phyloP scores from a whole-genome alignment of 352 stramenopile genomes.

The Pythium biforme region DNA sequence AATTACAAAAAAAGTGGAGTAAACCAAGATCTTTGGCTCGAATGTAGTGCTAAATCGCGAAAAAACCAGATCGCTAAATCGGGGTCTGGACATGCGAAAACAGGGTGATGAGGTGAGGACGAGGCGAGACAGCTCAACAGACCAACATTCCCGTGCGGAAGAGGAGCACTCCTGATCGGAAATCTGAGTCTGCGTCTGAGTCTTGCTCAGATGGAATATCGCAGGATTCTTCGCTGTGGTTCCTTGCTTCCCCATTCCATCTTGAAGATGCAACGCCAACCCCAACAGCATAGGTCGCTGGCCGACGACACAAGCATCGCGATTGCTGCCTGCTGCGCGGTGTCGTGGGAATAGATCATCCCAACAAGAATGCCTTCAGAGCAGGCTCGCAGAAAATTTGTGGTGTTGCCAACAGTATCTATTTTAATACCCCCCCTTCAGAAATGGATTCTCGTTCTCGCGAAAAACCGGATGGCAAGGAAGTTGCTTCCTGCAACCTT shows the following conservation, averaged over 20 bases:
- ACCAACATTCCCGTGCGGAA: constrained; percentile 18
- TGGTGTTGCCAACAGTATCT: not conserved
- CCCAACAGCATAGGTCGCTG: too few species aligned
- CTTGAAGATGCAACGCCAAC: constrained; percentile 6
- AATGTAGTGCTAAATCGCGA: too few species aligned
- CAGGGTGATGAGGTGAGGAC: constrained; percentile 11
- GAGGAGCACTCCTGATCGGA: constrained; percentile 18
- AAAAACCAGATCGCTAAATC: not conserved
- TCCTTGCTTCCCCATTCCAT: not conserved
- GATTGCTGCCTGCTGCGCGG: too few species aligned
- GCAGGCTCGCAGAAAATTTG: too few species aligned
- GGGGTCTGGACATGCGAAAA: not conserved
- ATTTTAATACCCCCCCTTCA: not conserved
- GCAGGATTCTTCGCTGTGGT: constrained; percentile 16
- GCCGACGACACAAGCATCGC: too few species aligned
- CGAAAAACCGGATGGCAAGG: constrained; percentile 6
- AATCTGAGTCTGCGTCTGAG: constrained; percentile 21
- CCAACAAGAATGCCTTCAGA: too few species aligned
- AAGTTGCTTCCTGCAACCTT: constrained; percentile 18
- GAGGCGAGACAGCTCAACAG: constrained; percentile 6
- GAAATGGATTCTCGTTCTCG: not conserved
- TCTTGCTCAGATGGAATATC: constrained; percentile 14
- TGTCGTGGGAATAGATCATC: too few species aligned
- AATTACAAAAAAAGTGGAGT: not conserved
- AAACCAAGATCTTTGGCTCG: not conserved